Base-by-base conservation (phyloP, 2,329 filamentous ascomycete genomes). In the Pseudocercospora vitis region DNA sequence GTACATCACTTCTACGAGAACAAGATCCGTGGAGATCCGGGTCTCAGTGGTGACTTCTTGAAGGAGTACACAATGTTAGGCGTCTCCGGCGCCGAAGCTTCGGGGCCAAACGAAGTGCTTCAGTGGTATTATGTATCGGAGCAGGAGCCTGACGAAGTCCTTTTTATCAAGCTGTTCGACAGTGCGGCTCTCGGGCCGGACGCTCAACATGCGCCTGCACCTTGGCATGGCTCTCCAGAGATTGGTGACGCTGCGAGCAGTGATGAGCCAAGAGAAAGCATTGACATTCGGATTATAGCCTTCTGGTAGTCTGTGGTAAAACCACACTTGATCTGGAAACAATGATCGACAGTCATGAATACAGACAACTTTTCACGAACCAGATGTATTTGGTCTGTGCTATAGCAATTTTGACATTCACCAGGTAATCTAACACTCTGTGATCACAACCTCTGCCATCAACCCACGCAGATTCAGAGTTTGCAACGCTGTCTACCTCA, bases 131-230 rank as follows among this genome's bases (percentile, higher is more conserved):
- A 49, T 32, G 35, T 53, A 12, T 35, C 44, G 21, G 33, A 32
- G 23, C 45, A 53, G 29, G 29, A 46, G 4, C 40, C 40, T n/a
- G 40, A 47, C 19, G 50, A 52, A 18, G 50, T 52, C 14, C 42
- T 52, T n/a, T 47, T 52, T n/a, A 48, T 52, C 18, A 52, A 52
- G n/a, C 31, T 52, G 11, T 52, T 52, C 18, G 50, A 52, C 23
- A 52, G 50, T 39, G 50, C 50, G 8, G 31, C 19, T 14, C 16
- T 52, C 28, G 50, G 42, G 18, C 9, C 14, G 12, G 29, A 40
- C 6, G 14, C 28, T 7, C 8, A 40, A 12, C 50, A 52, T 40
- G 50, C 39, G 16, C 18, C 14, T 18, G 50, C 42, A 12, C 50
- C 50, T 14, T 52, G 50, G 50, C 50, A 52, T 39, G 50, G 16